phyloP scores from a whole-genome alignment of 2,329 filamentous ascomycete species.

The Lachnellula hyalina region DNA sequence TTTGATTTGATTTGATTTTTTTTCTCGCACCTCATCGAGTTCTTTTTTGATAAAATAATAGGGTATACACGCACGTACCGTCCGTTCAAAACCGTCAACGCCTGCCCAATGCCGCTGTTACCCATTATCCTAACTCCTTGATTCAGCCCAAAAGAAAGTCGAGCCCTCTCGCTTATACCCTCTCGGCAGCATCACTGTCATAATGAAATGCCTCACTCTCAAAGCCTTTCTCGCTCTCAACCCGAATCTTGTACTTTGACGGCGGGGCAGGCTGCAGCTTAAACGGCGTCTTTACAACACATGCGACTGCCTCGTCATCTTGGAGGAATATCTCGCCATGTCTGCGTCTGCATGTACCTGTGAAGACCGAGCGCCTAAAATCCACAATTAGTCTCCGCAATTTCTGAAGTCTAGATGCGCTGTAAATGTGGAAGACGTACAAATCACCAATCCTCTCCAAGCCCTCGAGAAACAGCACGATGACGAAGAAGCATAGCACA shows the following conservation, averaged over 20 bases:
- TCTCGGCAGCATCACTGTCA: slow-evolving; percentile 15
- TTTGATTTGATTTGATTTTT: too few relatives aligned
- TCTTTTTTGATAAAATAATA: too few relatives aligned
- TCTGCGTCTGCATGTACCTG: neutral
- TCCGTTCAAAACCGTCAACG: too few relatives aligned
- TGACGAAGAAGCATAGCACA: slow-evolving; percentile 24
- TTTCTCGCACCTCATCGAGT: too few relatives aligned
- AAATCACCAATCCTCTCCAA: slow-evolving; percentile 17
- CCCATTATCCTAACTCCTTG: neutral
- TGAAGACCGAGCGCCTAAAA: neutral
- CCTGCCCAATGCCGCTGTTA: too few relatives aligned
- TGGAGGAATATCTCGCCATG: slow-evolving; percentile 21
- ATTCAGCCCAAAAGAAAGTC: slow-evolving; percentile 1
- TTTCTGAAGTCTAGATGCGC: neutral
- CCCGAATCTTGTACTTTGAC: slow-evolving; percentile 1
- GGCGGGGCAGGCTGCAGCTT: slow-evolving; percentile 10
- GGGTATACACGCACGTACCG: too few relatives aligned
- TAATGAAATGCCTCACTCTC: slow-evolving; percentile 12
- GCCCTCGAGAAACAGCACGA: slow-evolving; percentile 22
- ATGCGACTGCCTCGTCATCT: slow-evolving; percentile 18
- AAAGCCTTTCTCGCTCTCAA: neutral
- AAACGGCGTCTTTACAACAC: slow-evolving; percentile 16
- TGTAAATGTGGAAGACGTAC: slow-evolving; percentile 10
- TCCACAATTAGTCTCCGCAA: slow-evolving; percentile 1
- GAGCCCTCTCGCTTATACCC: neutral